These are phyloP conservation scores for Lipomyces oligophaga DNA, from an alignment of 805 yeast genomes.

Conservation along the genomic window DNA sequence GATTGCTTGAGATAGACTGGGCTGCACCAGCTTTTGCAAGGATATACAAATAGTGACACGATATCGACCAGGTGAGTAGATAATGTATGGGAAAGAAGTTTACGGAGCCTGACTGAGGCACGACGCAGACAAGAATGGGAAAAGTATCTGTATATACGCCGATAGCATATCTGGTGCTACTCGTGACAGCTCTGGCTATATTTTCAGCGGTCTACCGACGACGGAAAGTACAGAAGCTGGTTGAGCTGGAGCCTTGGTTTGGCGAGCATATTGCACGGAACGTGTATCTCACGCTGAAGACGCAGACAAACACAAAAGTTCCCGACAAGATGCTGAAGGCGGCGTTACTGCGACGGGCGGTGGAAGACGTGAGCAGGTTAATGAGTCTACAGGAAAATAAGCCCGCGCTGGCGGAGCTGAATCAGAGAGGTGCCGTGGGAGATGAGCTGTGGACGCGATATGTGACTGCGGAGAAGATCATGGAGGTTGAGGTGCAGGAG, in stretches of 20 bases:
- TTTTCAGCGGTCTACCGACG: slow-evolving; percentile 28
- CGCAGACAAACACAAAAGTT: slow-evolving; percentile 48
- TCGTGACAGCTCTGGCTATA: slow-evolving; percentile 21
- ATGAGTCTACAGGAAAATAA: slow-evolving; percentile 77
- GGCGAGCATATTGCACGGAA: slow-evolving; percentile 59
- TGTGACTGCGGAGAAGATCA: slow-evolving; percentile 69
- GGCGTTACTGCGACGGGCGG: slow-evolving; percentile 65
- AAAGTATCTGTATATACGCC: slow-evolving; percentile 25
- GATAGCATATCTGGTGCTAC: slow-evolving; percentile 26
- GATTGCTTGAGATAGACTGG: too few relatives aligned
- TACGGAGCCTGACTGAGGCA: too few relatives aligned
- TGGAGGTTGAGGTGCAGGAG: slow-evolving; percentile 76
- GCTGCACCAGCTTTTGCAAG: too few relatives aligned
- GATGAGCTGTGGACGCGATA: slow-evolving; percentile 82
- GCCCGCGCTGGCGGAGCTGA: slow-evolving; percentile 62
- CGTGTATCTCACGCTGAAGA: slow-evolving; percentile 57
- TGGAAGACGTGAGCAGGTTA: slow-evolving; percentile 81
- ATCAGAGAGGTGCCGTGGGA: slow-evolving; percentile 86
- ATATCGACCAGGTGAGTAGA: too few relatives aligned
- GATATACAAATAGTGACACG: too few relatives aligned
- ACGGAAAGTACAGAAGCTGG: slow-evolving; percentile 44
- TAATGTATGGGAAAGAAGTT: too few relatives aligned
- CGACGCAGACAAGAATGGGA: slow-evolving; percentile 17
- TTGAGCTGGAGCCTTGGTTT: slow-evolving; percentile 68
- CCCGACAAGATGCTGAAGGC: slow-evolving; percentile 76